Percentiles rank a stretch among this genome's conserved stretches.
Evolutionary conservation across 345 rosid genomes (phyloP).

Genomic region (Citrus cavaleriei): DNA sequence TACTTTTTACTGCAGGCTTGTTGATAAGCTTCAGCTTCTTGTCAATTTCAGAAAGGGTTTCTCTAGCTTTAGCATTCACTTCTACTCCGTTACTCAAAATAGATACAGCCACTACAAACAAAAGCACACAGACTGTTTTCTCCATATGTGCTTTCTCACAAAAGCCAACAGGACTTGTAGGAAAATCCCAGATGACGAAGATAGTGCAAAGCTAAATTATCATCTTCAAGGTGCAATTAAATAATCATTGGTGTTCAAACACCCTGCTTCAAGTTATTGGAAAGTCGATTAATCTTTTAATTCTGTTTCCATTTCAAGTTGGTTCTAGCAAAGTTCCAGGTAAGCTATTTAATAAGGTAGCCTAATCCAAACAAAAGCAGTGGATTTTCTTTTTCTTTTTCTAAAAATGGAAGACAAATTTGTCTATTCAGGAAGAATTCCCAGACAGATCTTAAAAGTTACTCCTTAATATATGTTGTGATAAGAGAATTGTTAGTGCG

Average conservation of each 20-base stretch:
- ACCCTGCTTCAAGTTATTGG: neutral
- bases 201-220: neutral
- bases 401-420: neutral
- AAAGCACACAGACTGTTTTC: conserved; percentile 1
- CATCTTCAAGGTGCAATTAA: neutral
- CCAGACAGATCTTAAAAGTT: neutral
- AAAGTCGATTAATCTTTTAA: neutral
- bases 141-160: neutral
- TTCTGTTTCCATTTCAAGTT: neutral
- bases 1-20: conserved; percentile 44
- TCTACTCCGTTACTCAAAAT: conserved; percentile 8
- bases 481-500: neutral
- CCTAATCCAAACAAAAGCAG: neutral
- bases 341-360: neutral
- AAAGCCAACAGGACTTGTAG: neutral
- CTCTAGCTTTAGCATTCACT: conserved; percentile 2
- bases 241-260: neutral
- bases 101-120: neutral
- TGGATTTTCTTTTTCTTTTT: neutral
- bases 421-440: neutral
- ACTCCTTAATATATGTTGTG: neutral
- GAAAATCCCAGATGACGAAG: neutral
- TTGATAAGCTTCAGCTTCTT: conserved; percentile 37
- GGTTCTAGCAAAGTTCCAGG: neutral
- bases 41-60: conserved; percentile 18